phyloP scores from a whole-genome alignment of 2,329 filamentous ascomycete species.

The Epichloe sp. region DNA sequence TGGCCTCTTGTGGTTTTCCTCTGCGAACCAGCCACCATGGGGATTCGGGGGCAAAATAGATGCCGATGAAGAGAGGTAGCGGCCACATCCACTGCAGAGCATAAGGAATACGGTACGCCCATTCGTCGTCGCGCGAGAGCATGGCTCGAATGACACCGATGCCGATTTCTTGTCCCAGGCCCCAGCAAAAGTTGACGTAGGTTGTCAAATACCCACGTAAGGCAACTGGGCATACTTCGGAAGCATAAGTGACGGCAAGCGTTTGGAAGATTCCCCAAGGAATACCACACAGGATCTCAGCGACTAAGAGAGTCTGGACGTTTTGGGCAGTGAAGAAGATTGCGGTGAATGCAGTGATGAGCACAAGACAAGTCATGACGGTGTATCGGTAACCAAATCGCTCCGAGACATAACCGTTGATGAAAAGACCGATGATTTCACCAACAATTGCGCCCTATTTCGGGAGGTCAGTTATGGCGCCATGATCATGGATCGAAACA shows the following conservation, averaged over 20 bases:
- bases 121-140: constrained; percentile 48
- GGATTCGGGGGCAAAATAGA: constrained; percentile 55
- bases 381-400: constrained; percentile 56
- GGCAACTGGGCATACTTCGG: constrained; percentile 60
- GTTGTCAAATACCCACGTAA: constrained; percentile 60
- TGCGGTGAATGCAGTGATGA: constrained; percentile 43
- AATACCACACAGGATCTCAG: constrained; percentile 50
- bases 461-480: not conserved
- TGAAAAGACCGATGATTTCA: constrained; percentile 51
- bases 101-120: constrained; percentile 58
- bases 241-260: constrained; percentile 51
- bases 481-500: too few relatives aligned
- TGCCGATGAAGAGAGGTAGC: constrained; percentile 49
- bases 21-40: constrained; percentile 67
- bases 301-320: constrained; percentile 43
- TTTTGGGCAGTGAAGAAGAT: constrained; percentile 53
- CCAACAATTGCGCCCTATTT: constrained; percentile 25
- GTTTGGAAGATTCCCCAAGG: constrained; percentile 49
- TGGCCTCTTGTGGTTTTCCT: constrained; percentile 51
- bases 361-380: constrained; percentile 42
- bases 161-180: constrained; percentile 59
- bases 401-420: constrained; percentile 54
- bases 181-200: constrained; percentile 69
- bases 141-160: constrained; percentile 62
- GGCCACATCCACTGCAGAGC: constrained; percentile 72